Evolutionary conservation across 1,284 basidiomycete genomes (phyloP).

Genomic region (Thecaphora thlaspeos): DNA sequence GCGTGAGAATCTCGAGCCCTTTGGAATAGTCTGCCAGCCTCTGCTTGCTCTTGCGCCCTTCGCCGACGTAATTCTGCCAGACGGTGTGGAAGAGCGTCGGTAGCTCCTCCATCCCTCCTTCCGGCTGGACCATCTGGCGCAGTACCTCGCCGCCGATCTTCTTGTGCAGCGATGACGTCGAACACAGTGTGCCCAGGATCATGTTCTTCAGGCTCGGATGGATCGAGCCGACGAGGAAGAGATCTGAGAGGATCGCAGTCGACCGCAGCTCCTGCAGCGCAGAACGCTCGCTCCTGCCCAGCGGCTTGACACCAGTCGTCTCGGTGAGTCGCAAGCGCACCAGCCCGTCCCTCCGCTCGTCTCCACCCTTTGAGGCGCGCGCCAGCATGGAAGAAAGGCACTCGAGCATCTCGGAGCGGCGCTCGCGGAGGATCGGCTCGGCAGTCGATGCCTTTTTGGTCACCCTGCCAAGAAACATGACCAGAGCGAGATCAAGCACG

Average conservation of each 20-base stretch:
- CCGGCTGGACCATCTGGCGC: slow-evolving; percentile 8
- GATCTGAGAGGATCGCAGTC: slow-evolving; percentile 22
- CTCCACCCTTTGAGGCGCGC: slow-evolving; percentile 2
- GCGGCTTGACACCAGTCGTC: neutral
- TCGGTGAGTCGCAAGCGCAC: slow-evolving; percentile 17
- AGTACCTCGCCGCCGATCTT: slow-evolving; percentile 10
- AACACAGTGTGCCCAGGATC: slow-evolving; percentile 21
- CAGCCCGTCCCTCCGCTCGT: slow-evolving; percentile 24
- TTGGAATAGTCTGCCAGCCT: slow-evolving; percentile 22
- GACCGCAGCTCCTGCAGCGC: slow-evolving; percentile 21
- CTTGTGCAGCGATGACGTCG: slow-evolving; percentile 15
- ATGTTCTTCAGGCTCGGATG: slow-evolving; percentile 27
- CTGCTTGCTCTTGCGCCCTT: slow-evolving; percentile 15
- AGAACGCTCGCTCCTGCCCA: slow-evolving; percentile 13
- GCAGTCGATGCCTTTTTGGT: slow-evolving; percentile 12
- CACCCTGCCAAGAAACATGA: slow-evolving; percentile 25
- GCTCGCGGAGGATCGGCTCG: slow-evolving; percentile 20
- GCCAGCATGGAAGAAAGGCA: slow-evolving; percentile 11
- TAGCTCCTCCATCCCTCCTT: slow-evolving; percentile 1
- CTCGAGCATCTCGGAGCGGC: slow-evolving; percentile 10
- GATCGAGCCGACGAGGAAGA: slow-evolving; percentile 14
- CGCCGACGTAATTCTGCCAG: slow-evolving; percentile 7
- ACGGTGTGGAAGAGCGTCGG: slow-evolving; percentile 11
- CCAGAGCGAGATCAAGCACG: slow-evolving; percentile 26
- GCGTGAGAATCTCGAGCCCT: slow-evolving; percentile 17